phyloP scores from a whole-genome alignment of 805 yeast species.

The Komagataella phaffii region DNA sequence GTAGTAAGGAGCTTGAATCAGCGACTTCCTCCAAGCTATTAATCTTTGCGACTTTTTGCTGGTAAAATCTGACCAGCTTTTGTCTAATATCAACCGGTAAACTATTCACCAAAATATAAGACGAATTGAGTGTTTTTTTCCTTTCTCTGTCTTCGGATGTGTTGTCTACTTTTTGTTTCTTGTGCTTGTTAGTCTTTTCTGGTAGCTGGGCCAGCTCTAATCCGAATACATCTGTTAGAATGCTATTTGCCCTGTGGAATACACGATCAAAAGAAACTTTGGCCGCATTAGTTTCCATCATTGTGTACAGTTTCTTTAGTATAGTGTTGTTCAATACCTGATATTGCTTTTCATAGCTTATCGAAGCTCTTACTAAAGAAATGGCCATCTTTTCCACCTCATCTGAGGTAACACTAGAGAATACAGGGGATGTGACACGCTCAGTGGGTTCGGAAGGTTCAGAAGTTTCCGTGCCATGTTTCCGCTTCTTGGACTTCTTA shows the following conservation, averaged over 20 bases:
- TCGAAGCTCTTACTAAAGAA: constrained; percentile 9
- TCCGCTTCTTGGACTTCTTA: background rate
- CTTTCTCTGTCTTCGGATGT: background rate
- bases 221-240: constrained; percentile 10
- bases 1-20: constrained; percentile 2
- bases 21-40: background rate
- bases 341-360: constrained; percentile 14
- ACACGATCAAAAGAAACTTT: constrained; percentile 3
- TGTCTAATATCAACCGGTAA: constrained; percentile 11
- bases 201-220: constrained; percentile 9
- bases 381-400: constrained; percentile 5
- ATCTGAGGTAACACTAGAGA: background rate
- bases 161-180: background rate
- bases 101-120: constrained; percentile 11
- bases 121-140: constrained; percentile 8
- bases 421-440: background rate
- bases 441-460: too few relatives aligned
- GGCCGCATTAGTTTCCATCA: background rate
- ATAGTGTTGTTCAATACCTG: constrained; percentile 13
- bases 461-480: background rate
- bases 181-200: background rate
- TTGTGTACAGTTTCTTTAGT: constrained; percentile 14
- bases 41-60: background rate
- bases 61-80: constrained; percentile 9
- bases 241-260: constrained; percentile 6